phyloP scores from a whole-genome alignment of 768 basidiomycete genomes.

The Panellus pusillus region DNA sequence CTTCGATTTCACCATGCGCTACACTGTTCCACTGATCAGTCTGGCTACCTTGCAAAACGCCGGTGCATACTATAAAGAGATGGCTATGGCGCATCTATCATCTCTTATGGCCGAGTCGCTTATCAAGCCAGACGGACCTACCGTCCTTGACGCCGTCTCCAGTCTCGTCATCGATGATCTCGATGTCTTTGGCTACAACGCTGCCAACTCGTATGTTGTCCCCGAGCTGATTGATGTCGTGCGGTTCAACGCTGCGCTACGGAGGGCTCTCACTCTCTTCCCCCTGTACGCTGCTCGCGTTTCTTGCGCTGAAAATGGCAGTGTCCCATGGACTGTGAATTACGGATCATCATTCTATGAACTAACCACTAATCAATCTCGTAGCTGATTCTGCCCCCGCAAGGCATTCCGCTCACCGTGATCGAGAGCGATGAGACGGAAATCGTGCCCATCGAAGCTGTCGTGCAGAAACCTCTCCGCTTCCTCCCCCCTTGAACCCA shows the following conservation, averaged over 20 bases:
- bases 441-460: slow-evolving; percentile 4
- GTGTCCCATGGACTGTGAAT: neutral
- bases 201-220: slow-evolving; percentile 12
- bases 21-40: no score
- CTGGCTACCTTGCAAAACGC: no score
- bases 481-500: slow-evolving; percentile 6
- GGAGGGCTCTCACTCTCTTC: neutral
- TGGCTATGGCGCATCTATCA: no score
- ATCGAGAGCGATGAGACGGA: neutral
- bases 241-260: slow-evolving; percentile 4
- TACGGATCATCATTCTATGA: neutral
- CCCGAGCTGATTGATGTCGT: slow-evolving; percentile 2
- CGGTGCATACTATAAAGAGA: no score
- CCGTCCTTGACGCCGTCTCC: slow-evolving; percentile 13
- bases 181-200: slow-evolving; percentile 8
- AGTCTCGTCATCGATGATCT: slow-evolving; percentile 1
- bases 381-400: slow-evolving; percentile 5
- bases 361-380: neutral
- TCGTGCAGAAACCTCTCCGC: slow-evolving; percentile 10
- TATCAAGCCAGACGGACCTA: slow-evolving; percentile 4
- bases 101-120: no score
- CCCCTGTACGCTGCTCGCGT: slow-evolving; percentile 12
- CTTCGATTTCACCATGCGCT: no score
- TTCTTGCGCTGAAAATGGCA: slow-evolving; percentile 1
- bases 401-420: slow-evolving; percentile 10